These are phyloP conservation scores for Parathielavia hyrcaniae DNA, from an alignment of 495 filamentous ascomycete genomes.

Conservation along the genomic window DNA sequence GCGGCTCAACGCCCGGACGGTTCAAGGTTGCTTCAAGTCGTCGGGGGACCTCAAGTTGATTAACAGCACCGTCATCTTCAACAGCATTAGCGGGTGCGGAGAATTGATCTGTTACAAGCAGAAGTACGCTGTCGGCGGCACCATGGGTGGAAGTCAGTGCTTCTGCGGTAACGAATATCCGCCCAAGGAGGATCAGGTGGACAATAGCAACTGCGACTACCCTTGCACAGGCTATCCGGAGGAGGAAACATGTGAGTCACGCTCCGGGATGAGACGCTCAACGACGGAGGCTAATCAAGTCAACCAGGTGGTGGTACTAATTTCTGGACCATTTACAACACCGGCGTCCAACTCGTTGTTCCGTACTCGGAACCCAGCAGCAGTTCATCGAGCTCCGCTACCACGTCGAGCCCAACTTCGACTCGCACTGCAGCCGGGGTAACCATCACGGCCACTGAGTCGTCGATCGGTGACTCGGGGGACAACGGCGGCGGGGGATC, in stretches of 20 bases:
- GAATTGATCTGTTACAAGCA: slow-evolving; percentile 8
- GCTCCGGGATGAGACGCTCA: neutral
- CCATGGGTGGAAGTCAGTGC: slow-evolving; percentile 38
- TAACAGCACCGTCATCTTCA: neutral
- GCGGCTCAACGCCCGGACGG: slow-evolving; percentile 4
- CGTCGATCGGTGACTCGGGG: slow-evolving; percentile 2
- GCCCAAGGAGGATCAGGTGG: slow-evolving; percentile 38
- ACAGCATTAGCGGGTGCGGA: slow-evolving; percentile 21
- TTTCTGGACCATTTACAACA: slow-evolving; percentile 47
- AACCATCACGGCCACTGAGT: slow-evolving; percentile 1
- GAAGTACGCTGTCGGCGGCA: slow-evolving; percentile 19
- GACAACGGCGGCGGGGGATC: slow-evolving; percentile 40
- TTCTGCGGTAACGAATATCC: slow-evolving; percentile 59
- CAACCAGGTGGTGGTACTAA: slow-evolving; percentile 48
- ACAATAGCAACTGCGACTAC: slow-evolving; percentile 48
- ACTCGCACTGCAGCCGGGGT: neutral
- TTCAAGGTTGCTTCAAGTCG: slow-evolving; percentile 32
- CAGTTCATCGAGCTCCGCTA: neutral
- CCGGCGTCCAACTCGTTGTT: slow-evolving; percentile 35
- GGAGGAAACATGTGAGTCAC: slow-evolving; percentile 52
- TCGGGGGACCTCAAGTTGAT: slow-evolving; percentile 16
- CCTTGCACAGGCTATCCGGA: slow-evolving; percentile 52
- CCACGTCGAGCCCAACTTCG: neutral
- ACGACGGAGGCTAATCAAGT: slow-evolving; percentile 26
- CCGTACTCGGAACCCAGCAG: slow-evolving; percentile 6